Evolutionary conservation across 2,329 filamentous ascomycete species (phyloP).

Genomic region (Epichloe amarillans): DNA sequence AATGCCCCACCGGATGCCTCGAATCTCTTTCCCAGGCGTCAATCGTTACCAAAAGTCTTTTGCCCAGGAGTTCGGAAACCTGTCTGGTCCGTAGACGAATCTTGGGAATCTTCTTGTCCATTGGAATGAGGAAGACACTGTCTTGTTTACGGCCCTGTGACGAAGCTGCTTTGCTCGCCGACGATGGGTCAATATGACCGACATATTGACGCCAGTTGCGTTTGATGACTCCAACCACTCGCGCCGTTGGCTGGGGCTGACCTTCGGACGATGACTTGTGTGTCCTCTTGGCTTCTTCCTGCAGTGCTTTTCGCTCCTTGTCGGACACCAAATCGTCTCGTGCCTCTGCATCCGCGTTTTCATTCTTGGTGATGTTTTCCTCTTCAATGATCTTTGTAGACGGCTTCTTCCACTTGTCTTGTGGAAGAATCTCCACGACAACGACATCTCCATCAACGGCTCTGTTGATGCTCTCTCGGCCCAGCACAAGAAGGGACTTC

Average conservation of each 20-base stretch:
- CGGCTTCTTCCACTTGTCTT: slow-evolving; percentile 93
- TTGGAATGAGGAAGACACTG: slow-evolving; percentile 87
- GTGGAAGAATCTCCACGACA: slow-evolving; percentile 82
- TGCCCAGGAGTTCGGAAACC: slow-evolving; percentile 75
- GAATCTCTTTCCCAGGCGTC: slow-evolving; percentile 93
- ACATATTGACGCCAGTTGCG: slow-evolving; percentile 98
- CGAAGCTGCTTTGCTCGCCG: slow-evolving; percentile 57
- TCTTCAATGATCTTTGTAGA: slow-evolving; percentile 95
- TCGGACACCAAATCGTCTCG: slow-evolving; percentile 70
- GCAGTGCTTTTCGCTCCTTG: slow-evolving; percentile 70
- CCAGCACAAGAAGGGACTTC: slow-evolving; percentile 74
- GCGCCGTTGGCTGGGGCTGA: slow-evolving; percentile 77
- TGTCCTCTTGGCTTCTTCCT: slow-evolving; percentile 79
- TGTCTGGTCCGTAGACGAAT: slow-evolving; percentile 87
- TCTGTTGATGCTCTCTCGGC: slow-evolving; percentile 91
- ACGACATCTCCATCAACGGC: slow-evolving; percentile 85
- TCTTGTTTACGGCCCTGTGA: slow-evolving; percentile 76
- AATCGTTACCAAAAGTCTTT: slow-evolving; percentile 84
- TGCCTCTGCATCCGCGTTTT: slow-evolving; percentile 79
- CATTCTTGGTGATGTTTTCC: slow-evolving; percentile 79
- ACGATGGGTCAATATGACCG: slow-evolving; percentile 82
- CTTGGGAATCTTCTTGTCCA: slow-evolving; percentile 97
- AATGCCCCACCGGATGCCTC: slow-evolving; percentile 83
- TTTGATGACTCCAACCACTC: slow-evolving; percentile 83
- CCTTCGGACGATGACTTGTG: slow-evolving; percentile 67